Evolutionary conservation across 2,329 filamentous ascomycete species (phyloP).

Genomic region (Botrytis hyacinthi): DNA sequence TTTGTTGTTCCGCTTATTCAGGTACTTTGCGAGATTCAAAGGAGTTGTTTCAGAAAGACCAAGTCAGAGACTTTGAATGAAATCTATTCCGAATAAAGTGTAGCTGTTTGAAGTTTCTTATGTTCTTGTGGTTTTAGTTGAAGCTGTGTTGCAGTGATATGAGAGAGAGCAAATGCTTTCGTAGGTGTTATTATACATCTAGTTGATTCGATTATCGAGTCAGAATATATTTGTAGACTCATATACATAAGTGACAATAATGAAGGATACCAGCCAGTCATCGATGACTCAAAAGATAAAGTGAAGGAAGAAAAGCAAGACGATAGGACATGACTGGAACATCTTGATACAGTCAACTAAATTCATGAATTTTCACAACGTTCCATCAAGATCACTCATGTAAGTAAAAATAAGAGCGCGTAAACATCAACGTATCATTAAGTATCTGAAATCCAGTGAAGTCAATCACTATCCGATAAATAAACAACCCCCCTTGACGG

Average conservation of each 20-base stretch:
- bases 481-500: too few species aligned
- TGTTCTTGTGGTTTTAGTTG: neutral
- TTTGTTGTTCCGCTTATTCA: neutral
- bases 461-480: too few species aligned
- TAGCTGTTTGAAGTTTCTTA: neutral
- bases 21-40: neutral
- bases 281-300: neutral
- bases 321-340: neutral
- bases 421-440: neutral
- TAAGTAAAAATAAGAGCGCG: neutral
- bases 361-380: neutral
- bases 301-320: neutral
- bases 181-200: neutral
- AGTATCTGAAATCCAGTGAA: neutral
- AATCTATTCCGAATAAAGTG: neutral
- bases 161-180: neutral
- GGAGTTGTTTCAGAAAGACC: neutral
- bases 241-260: neutral
- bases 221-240: neutral
- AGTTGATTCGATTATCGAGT: neutral
- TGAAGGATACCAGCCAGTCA: neutral
- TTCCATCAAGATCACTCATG: neutral
- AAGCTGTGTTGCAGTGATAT: neutral
- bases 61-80: rapidly evolving
- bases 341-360: neutral